A percentile compares a stretch with the other conserved stretches of the same genome.
phyloP scores from a whole-genome alignment of 2,329 filamentous ascomycete genomes.

The Leptographium procerum region DNA sequence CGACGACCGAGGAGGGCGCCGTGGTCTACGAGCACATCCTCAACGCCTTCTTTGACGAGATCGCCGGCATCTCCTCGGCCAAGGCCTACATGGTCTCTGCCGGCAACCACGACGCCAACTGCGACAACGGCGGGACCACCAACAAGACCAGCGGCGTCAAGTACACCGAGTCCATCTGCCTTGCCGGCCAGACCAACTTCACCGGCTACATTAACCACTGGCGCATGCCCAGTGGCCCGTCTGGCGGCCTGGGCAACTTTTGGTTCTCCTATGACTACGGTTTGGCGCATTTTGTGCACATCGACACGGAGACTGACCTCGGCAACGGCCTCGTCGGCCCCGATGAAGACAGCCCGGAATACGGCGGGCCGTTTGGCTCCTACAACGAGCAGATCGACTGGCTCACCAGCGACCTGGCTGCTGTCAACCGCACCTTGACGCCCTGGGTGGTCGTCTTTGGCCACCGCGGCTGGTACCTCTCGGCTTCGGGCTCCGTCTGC shows the following conservation, averaged over 20 bases:
- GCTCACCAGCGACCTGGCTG: constrained; percentile 31
- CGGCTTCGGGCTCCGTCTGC: constrained; percentile 15
- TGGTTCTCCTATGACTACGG: constrained; percentile 15
- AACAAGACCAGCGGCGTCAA: neutral
- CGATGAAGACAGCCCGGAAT: constrained; percentile 13
- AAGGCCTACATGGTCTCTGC: constrained; percentile 35
- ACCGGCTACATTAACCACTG: constrained; percentile 13
- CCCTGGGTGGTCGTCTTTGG: constrained; percentile 38
- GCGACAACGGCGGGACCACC: constrained; percentile 34
- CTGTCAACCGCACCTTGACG: constrained; percentile 32
- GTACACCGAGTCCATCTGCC: constrained; percentile 28
- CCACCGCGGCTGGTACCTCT: constrained; percentile 37
- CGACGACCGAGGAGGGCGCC: constrained; percentile 24
- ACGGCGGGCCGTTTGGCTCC: neutral
- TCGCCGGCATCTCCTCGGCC: constrained; percentile 27
- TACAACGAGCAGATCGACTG: constrained; percentile 17
- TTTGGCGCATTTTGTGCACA: constrained; percentile 9
- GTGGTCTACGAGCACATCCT: constrained; percentile 39
- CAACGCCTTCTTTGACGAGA: constrained; percentile 39
- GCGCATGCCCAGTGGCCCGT: constrained; percentile 10
- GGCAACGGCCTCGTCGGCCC: constrained; percentile 6
- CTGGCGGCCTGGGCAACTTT: constrained; percentile 11
- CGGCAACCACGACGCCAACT: constrained; percentile 15
- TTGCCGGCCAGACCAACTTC: constrained; percentile 21
- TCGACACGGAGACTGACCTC: constrained; percentile 12